Conservation (phyloP, 495 filamentous ascomycete species). For the Cladorrhinum samala region DNA sequence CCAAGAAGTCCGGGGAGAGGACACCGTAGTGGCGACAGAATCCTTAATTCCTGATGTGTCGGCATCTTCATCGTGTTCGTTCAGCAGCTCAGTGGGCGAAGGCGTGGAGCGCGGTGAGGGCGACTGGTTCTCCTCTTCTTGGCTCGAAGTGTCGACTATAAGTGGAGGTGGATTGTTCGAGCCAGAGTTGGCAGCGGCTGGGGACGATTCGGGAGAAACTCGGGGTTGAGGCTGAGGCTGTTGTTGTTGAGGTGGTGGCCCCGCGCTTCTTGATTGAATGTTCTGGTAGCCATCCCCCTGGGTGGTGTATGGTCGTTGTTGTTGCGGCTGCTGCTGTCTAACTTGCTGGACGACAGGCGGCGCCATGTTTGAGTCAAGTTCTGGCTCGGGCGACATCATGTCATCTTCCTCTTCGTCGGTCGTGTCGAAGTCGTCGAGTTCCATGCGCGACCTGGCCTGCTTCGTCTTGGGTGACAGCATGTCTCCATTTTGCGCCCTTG, state of each 20-base stretch:
- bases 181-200: slow-evolving; percentile 64
- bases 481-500: slow-evolving; percentile 30
- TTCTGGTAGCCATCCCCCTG: no score
- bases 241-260: background rate
- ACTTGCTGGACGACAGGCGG: background rate
- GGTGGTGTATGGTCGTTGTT: slow-evolving; percentile 6
- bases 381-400: slow-evolving; percentile 20
- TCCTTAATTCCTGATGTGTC: slow-evolving; percentile 34
- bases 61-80: slow-evolving; percentile 41
- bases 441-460: slow-evolving; percentile 42
- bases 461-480: slow-evolving; percentile 45
- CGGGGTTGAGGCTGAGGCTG: slow-evolving; percentile 13
- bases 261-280: no score
- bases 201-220: slow-evolving; percentile 16
- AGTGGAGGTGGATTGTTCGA: slow-evolving; percentile 54
- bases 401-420: slow-evolving; percentile 24
- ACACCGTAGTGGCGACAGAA: slow-evolving; percentile 35
- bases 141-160: slow-evolving; percentile 59
- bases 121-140: slow-evolving; percentile 55
- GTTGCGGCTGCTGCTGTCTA: slow-evolving; percentile 12
- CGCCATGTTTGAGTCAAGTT: background rate
- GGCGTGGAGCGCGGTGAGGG: slow-evolving; percentile 57
- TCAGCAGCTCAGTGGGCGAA: slow-evolving; percentile 52
- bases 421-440: slow-evolving; percentile 48
- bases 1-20: slow-evolving; percentile 55